These are phyloP conservation scores for Eimeria necatrix DNA, from an alignment of 169 alveolate genomes.

Conservation along the genomic window DNA sequence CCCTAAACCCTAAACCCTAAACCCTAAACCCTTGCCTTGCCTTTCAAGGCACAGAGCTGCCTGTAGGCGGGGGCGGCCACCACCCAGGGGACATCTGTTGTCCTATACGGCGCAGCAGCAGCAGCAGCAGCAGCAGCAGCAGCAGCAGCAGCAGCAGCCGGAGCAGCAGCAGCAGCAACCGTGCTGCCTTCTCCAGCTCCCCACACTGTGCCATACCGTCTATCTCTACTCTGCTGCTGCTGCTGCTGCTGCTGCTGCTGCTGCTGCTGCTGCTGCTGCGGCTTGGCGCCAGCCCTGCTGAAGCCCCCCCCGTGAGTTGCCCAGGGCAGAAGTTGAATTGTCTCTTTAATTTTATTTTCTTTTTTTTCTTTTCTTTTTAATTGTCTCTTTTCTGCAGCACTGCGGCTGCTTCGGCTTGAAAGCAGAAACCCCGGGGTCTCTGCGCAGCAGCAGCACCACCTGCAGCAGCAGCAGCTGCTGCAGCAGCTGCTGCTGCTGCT, in stretches of 20 bases:
- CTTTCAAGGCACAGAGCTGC: slow-evolving; percentile 29
- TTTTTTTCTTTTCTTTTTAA: not conserved
- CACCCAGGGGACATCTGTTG: slow-evolving; percentile 36
- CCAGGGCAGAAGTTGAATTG: not conserved
- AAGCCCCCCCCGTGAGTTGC: slow-evolving; percentile 21
- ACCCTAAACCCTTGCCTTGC: slow-evolving; percentile 33
- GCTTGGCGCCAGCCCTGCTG: not conserved
- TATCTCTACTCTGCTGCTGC: not conserved
- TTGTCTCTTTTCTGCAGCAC: not conserved
- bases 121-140: not conserved
- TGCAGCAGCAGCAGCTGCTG: no score
- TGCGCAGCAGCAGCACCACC: no score
- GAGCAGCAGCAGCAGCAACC: not conserved
- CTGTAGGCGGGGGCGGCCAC: slow-evolving; percentile 25
- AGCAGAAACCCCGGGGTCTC: no score
- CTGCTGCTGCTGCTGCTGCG: slow-evolving; percentile 18
- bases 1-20: not conserved
- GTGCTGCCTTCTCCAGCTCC: not conserved
- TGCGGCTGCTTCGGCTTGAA: no score
- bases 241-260: not conserved
- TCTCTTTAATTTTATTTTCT: not conserved
- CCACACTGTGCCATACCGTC: not conserved
- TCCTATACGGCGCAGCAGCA: not conserved
- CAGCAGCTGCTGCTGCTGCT: no score
- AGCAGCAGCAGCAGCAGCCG: slow-evolving; percentile 25